A percentile compares a stretch with the other conserved stretches of the same genome.
These are phyloP conservation scores for Aureobasidium sp. DNA, from an alignment of 2,329 filamentous ascomycete genomes.

Conservation along the genomic window DNA sequence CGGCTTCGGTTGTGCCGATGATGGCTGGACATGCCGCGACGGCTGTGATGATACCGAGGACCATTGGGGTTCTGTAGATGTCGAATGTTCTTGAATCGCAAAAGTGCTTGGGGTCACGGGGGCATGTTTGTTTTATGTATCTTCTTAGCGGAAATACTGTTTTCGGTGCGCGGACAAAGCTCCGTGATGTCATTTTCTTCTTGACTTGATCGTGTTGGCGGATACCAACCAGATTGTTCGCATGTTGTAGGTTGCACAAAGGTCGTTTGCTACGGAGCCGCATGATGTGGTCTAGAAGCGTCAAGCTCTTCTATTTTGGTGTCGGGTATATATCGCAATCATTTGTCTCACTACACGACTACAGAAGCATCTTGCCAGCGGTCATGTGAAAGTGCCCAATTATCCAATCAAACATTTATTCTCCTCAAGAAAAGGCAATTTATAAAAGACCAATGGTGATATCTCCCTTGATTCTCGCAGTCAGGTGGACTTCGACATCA, in stretches of 20 bases:
- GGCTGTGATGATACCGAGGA: constrained; percentile 28
- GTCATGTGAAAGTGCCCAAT: no score
- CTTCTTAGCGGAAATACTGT: background rate
- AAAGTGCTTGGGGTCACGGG: background rate
- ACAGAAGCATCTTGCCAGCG: no score
- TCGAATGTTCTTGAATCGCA: background rate
- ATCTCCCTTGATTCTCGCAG: constrained; percentile 26
- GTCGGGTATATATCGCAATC: no score
- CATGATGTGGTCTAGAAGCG: no score
- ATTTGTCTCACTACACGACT: no score
- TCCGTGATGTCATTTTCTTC: constrained; percentile 9
- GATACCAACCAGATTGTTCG: background rate
- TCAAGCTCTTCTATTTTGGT: no score
- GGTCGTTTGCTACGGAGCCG: no score
- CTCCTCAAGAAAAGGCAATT: background rate
- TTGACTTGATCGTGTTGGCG: background rate
- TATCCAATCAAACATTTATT: background rate
- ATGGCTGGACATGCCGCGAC: constrained; percentile 30
- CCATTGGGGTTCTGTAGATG: constrained; percentile 21
- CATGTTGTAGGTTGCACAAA: background rate
- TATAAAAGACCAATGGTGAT: constrained; percentile 27
- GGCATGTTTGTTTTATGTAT: background rate
- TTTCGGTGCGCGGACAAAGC: background rate
- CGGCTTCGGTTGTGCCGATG: constrained; percentile 31
- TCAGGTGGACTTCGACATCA: constrained; percentile 27